Percentiles rank a stretch among this genome's conserved stretches.
Evolutionary conservation across 1,139 yeast species (phyloP).

Genomic region (Geotrichum aggregatum): DNA sequence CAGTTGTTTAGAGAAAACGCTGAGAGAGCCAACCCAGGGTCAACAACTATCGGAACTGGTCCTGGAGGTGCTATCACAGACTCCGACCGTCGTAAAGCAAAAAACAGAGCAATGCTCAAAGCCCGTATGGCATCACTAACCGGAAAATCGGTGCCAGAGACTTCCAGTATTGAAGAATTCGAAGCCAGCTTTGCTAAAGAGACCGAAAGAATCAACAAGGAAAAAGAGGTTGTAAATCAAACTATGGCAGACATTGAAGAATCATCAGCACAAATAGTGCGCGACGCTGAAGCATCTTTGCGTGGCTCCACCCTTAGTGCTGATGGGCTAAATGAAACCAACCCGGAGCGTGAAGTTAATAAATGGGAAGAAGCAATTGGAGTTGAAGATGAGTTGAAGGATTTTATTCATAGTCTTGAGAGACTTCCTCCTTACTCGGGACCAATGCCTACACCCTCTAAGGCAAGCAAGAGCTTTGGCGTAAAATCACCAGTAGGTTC

Average conservation of each 20-base stretch:
- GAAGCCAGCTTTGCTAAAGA: conserved; percentile 58
- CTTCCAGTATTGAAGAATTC: conserved; percentile 43
- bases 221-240: conserved; percentile 49
- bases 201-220: conserved; percentile 51
- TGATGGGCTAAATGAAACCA: conserved; percentile 31
- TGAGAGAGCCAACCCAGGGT: conserved; percentile 62
- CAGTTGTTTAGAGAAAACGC: conserved; percentile 56
- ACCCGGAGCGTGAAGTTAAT: conserved; percentile 53
- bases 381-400: conserved; percentile 61
- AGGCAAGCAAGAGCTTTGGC: conserved; percentile 7
- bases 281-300: conserved; percentile 48
- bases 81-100: conserved; percentile 70
- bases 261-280: conserved; percentile 68
- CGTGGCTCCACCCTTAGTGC: conserved; percentile 29
- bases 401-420: conserved; percentile 56
- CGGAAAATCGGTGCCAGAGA: conserved; percentile 53
- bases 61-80: conserved; percentile 85
- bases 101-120: conserved; percentile 68
- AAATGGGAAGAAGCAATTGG: conserved; percentile 89
- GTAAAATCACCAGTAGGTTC: conserved; percentile 8
- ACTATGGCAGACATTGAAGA: conserved; percentile 63
- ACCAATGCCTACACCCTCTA: conserved; percentile 12
- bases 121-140: conserved; percentile 91
- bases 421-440: conserved; percentile 23
- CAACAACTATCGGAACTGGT: conserved; percentile 73